Base-by-base conservation (phyloP, 192 early-diverging fungal species). In the Diversispora epigaea region DNA sequence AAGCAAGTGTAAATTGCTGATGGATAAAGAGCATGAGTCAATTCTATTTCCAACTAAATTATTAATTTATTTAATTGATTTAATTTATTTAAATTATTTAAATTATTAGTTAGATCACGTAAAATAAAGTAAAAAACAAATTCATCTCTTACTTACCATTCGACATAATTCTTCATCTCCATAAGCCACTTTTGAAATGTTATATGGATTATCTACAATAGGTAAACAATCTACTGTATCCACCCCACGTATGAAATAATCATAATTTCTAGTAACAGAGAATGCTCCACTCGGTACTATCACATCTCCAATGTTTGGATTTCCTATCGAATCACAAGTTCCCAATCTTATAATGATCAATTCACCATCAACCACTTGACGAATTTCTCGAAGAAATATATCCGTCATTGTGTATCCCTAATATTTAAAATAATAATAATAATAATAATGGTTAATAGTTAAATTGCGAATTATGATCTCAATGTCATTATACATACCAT, bases 331-430 rank as follows among this genome's bases (percentile, higher is more conserved):
- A 7, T 95, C 94, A 66, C 96, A 98, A 6, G 93, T 93, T 0
- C 96, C 96, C 65, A 96, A 88, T 39, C 95, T 82, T 57, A 95
- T 88, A 22, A 97, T 93, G 14, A 84, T 75, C 76, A 98, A 70
- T 4, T 91, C 90, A 0, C 96, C 96, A 11, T 86, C 76, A 6
- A 90, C 87, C 5, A 94, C 89, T 46, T 92, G 91, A 49, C 96
- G 86, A 22, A 86, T 84, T 80, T 98, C 96, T 22, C 96, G 87
- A 17, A 97, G 88, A 75, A 97, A 91, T 71, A 97, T 93, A 79
- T 97, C 96, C 89, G 93, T 93, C 90, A 94, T 95, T 4, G 90
- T 80, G 17, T 86, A 78, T 17, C 96, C 96, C 89, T 62, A 68
- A 14, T 15, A 65, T 73, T 39, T 6, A 41, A 55, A 11, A 56